phyloP scores from a whole-genome alignment of 768 basidiomycete species.

The Lepiota venenata region DNA sequence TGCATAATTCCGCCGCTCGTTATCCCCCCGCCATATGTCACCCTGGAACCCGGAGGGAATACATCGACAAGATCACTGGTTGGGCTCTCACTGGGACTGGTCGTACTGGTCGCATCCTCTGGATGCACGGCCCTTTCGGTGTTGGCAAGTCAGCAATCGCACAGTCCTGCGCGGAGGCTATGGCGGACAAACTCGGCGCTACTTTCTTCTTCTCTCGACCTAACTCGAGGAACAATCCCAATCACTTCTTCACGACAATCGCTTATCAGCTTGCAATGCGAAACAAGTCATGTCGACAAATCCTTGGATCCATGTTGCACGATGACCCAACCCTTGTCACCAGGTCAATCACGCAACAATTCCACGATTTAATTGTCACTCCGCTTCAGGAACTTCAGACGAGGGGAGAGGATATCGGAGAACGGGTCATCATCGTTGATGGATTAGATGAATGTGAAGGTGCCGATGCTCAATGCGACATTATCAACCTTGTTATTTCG shows the following conservation, averaged over 20 bases:
- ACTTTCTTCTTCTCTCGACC: slow-evolving; percentile 10
- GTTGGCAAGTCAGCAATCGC: slow-evolving; percentile 3
- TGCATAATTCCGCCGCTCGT: neutral
- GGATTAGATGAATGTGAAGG: neutral
- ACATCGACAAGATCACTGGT: neutral
- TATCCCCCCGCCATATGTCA: neutral
- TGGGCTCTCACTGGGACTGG: neutral
- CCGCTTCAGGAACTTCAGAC: neutral
- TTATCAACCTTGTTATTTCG: no score
- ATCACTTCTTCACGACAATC: neutral
- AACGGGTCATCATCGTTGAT: neutral
- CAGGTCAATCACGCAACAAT: neutral
- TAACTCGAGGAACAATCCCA: neutral
- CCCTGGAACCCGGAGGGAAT: neutral
- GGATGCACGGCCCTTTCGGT: neutral
- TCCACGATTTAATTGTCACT: neutral
- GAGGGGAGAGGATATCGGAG: neutral
- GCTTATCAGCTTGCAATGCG: neutral
- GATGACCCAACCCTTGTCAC: neutral
- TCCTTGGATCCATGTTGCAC: neutral
- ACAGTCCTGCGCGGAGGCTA: neutral
- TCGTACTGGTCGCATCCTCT: neutral
- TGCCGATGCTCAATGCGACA: neutral
- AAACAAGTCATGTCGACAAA: neutral
- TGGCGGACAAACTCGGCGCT: neutral